Percentiles rank a stretch among this genome's conserved stretches.
Conservation (phyloP, 1,139 yeast genomes). For the Geotrichum candidum region DNA sequence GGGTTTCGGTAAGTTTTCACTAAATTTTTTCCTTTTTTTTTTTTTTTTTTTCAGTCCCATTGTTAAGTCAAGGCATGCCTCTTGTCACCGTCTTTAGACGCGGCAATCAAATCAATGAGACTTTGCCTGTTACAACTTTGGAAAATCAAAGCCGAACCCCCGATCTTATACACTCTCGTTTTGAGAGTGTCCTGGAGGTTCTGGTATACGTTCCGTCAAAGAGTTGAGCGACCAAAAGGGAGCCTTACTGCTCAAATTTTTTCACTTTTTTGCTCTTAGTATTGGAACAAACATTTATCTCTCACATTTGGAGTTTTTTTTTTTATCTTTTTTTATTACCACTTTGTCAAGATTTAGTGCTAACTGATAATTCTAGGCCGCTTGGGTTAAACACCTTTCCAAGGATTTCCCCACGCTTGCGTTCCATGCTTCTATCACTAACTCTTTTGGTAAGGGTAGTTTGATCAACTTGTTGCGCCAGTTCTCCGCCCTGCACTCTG, state of each 20-base stretch:
- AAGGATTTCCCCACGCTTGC: constrained; percentile 92
- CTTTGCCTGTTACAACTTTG: constrained; percentile 87
- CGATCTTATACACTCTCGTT: constrained; percentile 49
- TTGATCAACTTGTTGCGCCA: constrained; percentile 89
- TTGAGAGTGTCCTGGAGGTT: constrained; percentile 38
- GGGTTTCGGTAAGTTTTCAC: constrained; percentile 75
- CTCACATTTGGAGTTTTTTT: constrained; percentile 27
- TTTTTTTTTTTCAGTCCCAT: constrained; percentile 1
- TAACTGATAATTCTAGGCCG: constrained; percentile 64
- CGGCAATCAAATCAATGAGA: constrained; percentile 24
- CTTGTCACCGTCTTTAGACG: constrained; percentile 31
- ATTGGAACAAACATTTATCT: constrained; percentile 34
- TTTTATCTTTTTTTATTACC: constrained; percentile 35
- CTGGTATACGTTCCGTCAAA: constrained; percentile 41
- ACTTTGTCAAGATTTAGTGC: constrained; percentile 29
- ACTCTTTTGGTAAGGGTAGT: constrained; percentile 96
- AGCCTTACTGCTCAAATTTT: constrained; percentile 8
- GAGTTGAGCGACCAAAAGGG: constrained; percentile 36
- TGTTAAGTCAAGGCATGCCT: constrained; percentile 41
- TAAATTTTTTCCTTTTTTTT: background rate
- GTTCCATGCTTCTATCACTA: constrained; percentile 95
- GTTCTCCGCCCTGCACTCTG: constrained; percentile 83
- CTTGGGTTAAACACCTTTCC: constrained; percentile 95
- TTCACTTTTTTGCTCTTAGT: constrained; percentile 36
- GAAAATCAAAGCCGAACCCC: constrained; percentile 53